phyloP scores from a whole-genome alignment of 139 green algal species.

The Coelastrella sp. region DNA sequence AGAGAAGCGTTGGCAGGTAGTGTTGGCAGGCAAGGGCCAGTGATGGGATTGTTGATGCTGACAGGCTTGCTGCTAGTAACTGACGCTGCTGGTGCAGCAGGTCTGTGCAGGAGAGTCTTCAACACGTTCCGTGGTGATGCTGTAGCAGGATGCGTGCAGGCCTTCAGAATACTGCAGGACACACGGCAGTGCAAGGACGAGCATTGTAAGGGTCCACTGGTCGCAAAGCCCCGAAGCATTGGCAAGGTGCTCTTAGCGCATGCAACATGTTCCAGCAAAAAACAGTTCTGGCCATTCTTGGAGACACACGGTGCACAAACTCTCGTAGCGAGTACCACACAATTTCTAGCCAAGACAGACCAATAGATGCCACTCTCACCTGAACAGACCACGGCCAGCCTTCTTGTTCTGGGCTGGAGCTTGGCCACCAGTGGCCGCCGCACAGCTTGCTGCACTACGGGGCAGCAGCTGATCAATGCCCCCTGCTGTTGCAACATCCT shows the following conservation, averaged over 20 bases:
- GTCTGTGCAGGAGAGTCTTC: constrained; percentile 8
- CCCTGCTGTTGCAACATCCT: not conserved
- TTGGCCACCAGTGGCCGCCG: not conserved
- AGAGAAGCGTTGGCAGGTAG: not conserved
- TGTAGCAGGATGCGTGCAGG: not conserved
- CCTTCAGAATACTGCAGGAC: not conserved
- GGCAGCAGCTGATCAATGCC: not conserved
- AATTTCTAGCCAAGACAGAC: too few species aligned
- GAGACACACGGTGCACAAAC: too few species aligned
- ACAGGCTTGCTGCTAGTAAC: not conserved
- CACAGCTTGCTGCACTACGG: not conserved
- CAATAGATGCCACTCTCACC: not conserved
- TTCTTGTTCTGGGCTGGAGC: not conserved
- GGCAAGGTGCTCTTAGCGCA: too few species aligned
- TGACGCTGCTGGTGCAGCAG: not conserved
- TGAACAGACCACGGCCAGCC: not conserved
- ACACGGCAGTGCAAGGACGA: too few species aligned
- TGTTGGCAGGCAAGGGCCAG: not conserved
- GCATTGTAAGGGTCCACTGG: too few species aligned
- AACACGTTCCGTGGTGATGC: not conserved
- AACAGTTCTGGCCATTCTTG: too few species aligned
- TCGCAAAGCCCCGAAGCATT: too few species aligned
- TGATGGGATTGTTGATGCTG: constrained; percentile 25
- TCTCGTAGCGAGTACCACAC: too few species aligned
- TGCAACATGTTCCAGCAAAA: too few species aligned